Percentiles rank a stretch among this genome's conserved stretches.
These are phyloP conservation scores for Paramarasmius palmivorus DNA, from an alignment of 1,284 basidiomycete species.

Conservation along the genomic window DNA sequence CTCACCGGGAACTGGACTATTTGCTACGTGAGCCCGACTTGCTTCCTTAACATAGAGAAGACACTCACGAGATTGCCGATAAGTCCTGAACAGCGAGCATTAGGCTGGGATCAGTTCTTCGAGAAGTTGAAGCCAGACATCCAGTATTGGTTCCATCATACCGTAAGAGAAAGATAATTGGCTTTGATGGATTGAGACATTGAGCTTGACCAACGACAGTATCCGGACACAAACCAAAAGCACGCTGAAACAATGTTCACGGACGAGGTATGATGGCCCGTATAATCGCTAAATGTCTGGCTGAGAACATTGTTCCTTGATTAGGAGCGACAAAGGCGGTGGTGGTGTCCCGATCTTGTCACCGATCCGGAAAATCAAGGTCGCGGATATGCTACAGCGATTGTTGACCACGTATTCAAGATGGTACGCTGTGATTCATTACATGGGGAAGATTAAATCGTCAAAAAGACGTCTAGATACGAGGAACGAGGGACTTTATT, in stretches of 20 bases:
- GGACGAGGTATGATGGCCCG: background rate
- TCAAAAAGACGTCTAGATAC: background rate
- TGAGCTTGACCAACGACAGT: background rate
- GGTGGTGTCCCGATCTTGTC: slow-evolving; percentile 7
- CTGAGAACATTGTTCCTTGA: too few relatives aligned
- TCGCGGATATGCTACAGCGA: slow-evolving; percentile 7
- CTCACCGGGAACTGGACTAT: slow-evolving; percentile 1
- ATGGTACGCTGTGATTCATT: background rate
- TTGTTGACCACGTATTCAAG: background rate
- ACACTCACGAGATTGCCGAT: background rate
- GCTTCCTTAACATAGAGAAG: background rate
- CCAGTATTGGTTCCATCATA: slow-evolving; percentile 7
- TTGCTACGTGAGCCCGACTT: background rate
- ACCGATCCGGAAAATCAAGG: slow-evolving; percentile 6
- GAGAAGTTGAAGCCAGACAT: slow-evolving; percentile 6
- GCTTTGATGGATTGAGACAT: background rate
- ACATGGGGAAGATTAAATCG: background rate
- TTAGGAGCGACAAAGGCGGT: slow-evolving; percentile 2
- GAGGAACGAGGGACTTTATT: background rate
- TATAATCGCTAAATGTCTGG: background rate
- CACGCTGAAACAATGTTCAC: background rate
- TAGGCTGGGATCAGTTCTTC: slow-evolving; percentile 11
- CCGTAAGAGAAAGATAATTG: too few relatives aligned
- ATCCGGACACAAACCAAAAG: background rate
- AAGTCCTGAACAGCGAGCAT: slow-evolving; percentile 5